These are phyloP conservation scores for Cucurbita maxima DNA, from an alignment of 306 rosid species.

Conservation along the genomic window DNA sequence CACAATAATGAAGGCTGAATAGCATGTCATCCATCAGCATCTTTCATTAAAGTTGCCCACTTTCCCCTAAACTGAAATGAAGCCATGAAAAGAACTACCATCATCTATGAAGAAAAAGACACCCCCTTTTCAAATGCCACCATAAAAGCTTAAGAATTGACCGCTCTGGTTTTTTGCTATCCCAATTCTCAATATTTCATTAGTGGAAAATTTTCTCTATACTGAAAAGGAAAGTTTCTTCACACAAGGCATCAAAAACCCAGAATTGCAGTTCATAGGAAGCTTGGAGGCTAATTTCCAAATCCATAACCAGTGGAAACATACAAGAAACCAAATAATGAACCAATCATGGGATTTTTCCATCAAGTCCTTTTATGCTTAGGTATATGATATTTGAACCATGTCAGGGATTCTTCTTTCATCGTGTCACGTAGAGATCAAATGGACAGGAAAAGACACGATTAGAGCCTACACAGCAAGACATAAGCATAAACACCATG, in stretches of 20 bases:
- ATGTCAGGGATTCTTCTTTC: background rate
- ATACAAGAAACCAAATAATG: background rate
- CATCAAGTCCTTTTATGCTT: background rate
- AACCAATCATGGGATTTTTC: background rate
- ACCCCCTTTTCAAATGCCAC: background rate
- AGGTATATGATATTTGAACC: background rate
- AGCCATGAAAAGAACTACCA: constrained; percentile 18
- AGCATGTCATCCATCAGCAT: constrained; percentile 20
- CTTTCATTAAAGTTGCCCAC: constrained; percentile 11
- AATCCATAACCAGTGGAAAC: background rate
- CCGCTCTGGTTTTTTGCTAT: background rate
- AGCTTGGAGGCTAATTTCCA: background rate
- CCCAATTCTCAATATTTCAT: background rate
- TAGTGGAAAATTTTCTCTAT: background rate
- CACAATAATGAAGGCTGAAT: constrained; percentile 8
- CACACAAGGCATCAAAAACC: background rate
- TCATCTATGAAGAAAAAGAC: constrained; percentile 6
- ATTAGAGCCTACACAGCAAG: background rate
- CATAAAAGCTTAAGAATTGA: background rate
- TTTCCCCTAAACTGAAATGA: constrained; percentile 7
- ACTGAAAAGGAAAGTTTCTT: background rate
- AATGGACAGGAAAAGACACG: background rate
- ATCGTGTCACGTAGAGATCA: background rate
- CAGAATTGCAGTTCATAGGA: background rate
- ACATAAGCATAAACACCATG: background rate